These are phyloP conservation scores for Murraya koenigii DNA, from an alignment of 345 rosid species.

Conservation along the genomic window DNA sequence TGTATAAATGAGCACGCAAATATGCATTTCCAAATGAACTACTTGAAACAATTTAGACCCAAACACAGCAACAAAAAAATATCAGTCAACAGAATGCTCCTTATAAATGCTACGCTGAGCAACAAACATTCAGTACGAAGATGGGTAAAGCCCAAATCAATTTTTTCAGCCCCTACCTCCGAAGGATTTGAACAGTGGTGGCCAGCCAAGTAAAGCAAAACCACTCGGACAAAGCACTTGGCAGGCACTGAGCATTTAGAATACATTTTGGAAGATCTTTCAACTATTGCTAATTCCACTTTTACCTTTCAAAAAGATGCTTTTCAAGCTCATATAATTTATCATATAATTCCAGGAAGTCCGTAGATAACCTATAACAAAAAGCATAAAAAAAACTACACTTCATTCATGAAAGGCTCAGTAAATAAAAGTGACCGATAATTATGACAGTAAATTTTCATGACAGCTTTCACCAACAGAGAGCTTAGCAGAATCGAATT, in stretches of 20 bases:
- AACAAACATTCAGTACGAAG: no score
- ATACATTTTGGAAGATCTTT: not conserved
- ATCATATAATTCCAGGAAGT: not conserved
- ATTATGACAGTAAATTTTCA: not conserved
- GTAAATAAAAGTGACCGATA: not conserved
- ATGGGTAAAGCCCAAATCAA: no score
- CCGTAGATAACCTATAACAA: not conserved
- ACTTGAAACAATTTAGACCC: not conserved
- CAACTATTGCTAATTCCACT: not conserved
- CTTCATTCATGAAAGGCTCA: not conserved
- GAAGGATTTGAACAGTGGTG: no score
- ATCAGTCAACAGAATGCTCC: conserved; percentile 1
- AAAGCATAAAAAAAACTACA: not conserved
- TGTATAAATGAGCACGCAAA: not conserved
- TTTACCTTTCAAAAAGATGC: not conserved
- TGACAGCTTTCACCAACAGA: not conserved
- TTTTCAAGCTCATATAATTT: not conserved
- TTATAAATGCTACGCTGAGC: not conserved
- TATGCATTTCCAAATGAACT: not conserved
- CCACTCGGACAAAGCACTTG: no score
- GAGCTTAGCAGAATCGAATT: not conserved
- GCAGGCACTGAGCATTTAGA: not conserved
- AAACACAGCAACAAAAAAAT: not conserved
- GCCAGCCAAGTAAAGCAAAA: no score
- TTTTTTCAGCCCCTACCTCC: no score